Evolutionary conservation across 768 basidiomycete genomes (phyloP).

Genomic region (Pholiota microspora): DNA sequence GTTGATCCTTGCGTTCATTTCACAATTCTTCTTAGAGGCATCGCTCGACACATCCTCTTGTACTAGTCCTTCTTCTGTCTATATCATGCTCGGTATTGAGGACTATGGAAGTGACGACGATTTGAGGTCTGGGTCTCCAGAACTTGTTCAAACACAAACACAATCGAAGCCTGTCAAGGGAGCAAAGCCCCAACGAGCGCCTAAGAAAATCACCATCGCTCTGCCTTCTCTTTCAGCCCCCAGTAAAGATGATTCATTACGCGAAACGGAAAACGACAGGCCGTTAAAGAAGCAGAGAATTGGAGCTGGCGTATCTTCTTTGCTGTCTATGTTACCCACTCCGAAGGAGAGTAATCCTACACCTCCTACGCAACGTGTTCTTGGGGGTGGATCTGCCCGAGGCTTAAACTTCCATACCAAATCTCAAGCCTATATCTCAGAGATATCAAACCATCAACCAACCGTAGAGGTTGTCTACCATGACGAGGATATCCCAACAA

Average conservation of each 20-base stretch:
- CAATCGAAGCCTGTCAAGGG: constrained; percentile 13
- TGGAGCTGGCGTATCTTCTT: constrained; percentile 60
- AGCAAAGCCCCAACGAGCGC: constrained; percentile 41
- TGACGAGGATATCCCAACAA: constrained; percentile 11
- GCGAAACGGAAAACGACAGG: not conserved
- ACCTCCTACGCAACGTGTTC: constrained; percentile 47
- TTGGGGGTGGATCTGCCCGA: constrained; percentile 63
- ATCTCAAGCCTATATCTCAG: constrained; percentile 4
- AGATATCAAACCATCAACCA: constrained; percentile 6
- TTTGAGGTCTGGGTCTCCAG: constrained; percentile 11
- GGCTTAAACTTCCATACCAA: constrained; percentile 57
- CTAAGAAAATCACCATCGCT: constrained; percentile 63
- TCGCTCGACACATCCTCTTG: too few species aligned
- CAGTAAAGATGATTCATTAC: constrained; percentile 28
- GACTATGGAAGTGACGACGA: constrained; percentile 75
- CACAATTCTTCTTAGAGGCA: too few species aligned
- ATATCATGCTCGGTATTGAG: constrained; percentile 68
- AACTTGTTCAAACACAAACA: constrained; percentile 2
- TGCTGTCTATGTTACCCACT: constrained; percentile 73
- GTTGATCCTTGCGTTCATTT: too few species aligned
- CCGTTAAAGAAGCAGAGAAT: constrained; percentile 31
- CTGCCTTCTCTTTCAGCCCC: constrained; percentile 42
- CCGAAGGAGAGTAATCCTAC: constrained; percentile 57
- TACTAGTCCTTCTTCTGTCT: not conserved
- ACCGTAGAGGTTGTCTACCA: constrained; percentile 23